These are phyloP conservation scores for Casaregolazyma lundiana DNA, from an alignment of 1,139 yeast species.

Conservation along the genomic window DNA sequence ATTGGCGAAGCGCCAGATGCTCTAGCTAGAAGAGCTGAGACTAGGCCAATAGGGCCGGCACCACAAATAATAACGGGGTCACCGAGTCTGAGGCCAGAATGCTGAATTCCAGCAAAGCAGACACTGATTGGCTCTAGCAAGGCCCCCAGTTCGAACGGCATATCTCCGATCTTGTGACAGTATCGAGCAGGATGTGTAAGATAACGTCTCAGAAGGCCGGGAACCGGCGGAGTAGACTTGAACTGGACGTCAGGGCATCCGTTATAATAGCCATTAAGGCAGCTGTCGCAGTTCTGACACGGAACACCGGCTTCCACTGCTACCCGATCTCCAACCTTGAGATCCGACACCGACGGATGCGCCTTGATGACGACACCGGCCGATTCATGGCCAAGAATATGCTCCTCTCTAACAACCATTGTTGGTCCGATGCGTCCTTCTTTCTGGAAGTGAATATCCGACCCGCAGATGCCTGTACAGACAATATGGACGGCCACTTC, in stretches of 20 bases:
- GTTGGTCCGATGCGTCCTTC: slow-evolving; percentile 76
- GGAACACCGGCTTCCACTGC: slow-evolving; percentile 88
- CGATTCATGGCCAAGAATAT: slow-evolving; percentile 64
- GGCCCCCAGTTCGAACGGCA: slow-evolving; percentile 81
- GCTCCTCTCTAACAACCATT: slow-evolving; percentile 35
- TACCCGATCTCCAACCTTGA: slow-evolving; percentile 36
- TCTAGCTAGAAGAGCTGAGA: slow-evolving; percentile 71
- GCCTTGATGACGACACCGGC: slow-evolving; percentile 66
- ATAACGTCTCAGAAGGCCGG: slow-evolving; percentile 66
- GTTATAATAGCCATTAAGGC: slow-evolving; percentile 72
- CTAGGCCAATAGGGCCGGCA: slow-evolving; percentile 89
- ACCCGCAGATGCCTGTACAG: slow-evolving; percentile 83
- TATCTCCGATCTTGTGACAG: slow-evolving; percentile 73
- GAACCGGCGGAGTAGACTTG: slow-evolving; percentile 81
- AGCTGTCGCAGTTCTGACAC: slow-evolving; percentile 67
- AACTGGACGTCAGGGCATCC: slow-evolving; percentile 79
- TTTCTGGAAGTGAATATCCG: slow-evolving; percentile 78
- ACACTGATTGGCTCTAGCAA: slow-evolving; percentile 84
- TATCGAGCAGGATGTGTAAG: slow-evolving; percentile 76
- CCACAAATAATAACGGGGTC: slow-evolving; percentile 78
- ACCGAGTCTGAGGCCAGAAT: slow-evolving; percentile 64
- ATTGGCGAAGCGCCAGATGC: slow-evolving; percentile 78
- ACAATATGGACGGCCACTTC: slow-evolving; percentile 45
- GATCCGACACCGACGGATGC: slow-evolving; percentile 53
- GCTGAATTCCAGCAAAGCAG: slow-evolving; percentile 76